Evolutionary conservation across 2,329 filamentous ascomycete genomes (phyloP).

Genomic region (Zymoseptoria tritici): DNA sequence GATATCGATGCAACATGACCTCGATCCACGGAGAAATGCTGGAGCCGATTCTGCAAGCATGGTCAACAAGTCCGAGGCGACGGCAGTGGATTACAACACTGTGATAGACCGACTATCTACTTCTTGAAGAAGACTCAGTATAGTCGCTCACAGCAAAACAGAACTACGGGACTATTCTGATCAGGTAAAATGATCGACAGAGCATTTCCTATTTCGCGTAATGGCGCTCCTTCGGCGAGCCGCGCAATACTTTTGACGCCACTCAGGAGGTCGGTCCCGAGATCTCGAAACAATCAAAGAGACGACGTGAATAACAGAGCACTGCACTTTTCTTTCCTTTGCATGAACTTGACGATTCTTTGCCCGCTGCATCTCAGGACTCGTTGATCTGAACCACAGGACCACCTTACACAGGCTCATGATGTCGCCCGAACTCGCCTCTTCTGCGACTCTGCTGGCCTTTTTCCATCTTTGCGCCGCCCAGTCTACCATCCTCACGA

Average conservation of each 20-base stretch:
- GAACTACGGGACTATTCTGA: not conserved
- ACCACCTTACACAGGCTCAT: not conserved
- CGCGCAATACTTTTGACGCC: not conserved
- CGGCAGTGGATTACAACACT: not conserved
- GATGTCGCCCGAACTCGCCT: not conserved
- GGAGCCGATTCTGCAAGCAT: too few relatives aligned
- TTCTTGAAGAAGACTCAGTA: not conserved
- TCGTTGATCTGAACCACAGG: not conserved
- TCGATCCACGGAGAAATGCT: too few relatives aligned
- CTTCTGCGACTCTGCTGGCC: not conserved
- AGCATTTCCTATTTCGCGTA: not conserved
- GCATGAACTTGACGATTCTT: not conserved
- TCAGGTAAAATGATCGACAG: not conserved
- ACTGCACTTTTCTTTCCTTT: not conserved
- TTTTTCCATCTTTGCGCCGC: not conserved
- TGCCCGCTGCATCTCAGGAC: not conserved
- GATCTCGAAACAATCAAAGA: not conserved
- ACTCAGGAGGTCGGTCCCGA: not conserved
- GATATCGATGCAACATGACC: too few relatives aligned
- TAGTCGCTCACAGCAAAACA: not conserved
- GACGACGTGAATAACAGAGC: not conserved
- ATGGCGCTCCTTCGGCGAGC: not conserved
- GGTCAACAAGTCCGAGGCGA: not conserved
- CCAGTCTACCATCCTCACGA: constrained; percentile 3
- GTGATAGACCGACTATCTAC: not conserved